These are phyloP conservation scores for Zasmidium angulare DNA, from an alignment of 2,329 filamentous ascomycete genomes.

Conservation along the genomic window DNA sequence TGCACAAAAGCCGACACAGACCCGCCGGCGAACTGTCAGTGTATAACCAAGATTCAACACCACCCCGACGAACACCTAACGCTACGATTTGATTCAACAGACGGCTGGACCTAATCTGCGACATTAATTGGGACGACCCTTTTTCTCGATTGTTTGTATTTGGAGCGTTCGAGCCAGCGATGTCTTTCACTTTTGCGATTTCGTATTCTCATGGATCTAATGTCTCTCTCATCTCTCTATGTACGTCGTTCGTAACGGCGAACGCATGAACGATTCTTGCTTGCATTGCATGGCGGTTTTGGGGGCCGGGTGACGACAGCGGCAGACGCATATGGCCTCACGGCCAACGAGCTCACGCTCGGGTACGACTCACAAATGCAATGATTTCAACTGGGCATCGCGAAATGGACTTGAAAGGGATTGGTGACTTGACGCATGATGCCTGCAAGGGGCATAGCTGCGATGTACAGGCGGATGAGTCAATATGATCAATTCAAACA, in stretches of 20 bases:
- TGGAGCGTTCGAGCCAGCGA: slow-evolving; percentile 13
- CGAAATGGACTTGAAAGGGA: background rate
- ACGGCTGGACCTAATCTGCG: slow-evolving; percentile 12
- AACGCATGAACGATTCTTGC: background rate
- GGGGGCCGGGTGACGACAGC: background rate
- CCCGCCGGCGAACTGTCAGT: slow-evolving; percentile 49
- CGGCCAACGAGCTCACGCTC: slow-evolving; percentile 4
- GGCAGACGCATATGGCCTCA: slow-evolving; percentile 6
- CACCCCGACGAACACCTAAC: background rate
- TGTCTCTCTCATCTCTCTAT: background rate
- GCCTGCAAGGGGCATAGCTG: background rate
- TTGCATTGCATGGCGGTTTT: slow-evolving; percentile 1
- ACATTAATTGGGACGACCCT: background rate
- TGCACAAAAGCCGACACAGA: slow-evolving; percentile 69
- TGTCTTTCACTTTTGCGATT: background rate
- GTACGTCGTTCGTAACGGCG: background rate
- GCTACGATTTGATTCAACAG: slow-evolving; percentile 2
- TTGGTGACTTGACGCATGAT: background rate
- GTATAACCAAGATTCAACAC: slow-evolving; percentile 37
- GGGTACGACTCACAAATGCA: background rate
- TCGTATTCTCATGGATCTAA: background rate
- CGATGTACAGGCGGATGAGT: background rate
- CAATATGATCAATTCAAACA: background rate
- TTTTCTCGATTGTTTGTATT: background rate
- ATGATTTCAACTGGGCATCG: background rate